These are phyloP conservation scores for Neofusicoccum laricinum DNA, from an alignment of 2,329 filamentous ascomycete genomes.

Conservation along the genomic window DNA sequence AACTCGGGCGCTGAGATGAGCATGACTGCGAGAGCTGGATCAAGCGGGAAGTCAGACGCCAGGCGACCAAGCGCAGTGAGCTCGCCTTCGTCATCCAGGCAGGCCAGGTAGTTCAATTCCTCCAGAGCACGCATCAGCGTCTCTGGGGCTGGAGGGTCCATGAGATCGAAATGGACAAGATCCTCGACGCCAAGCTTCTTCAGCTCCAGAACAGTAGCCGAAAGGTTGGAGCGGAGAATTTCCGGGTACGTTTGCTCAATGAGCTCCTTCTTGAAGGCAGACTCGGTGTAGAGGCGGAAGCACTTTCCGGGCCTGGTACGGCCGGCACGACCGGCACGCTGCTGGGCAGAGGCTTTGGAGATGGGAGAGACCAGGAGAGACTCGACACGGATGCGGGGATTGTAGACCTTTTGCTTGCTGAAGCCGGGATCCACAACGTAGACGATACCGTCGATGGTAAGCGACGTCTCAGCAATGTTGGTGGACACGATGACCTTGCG, in stretches of 20 bases:
- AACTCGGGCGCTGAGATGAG: slow-evolving; percentile 96
- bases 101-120: slow-evolving; percentile 95
- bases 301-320: slow-evolving; percentile 98
- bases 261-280: slow-evolving; percentile 94
- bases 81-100: slow-evolving; percentile 93
- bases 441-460: slow-evolving; percentile 98
- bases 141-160: slow-evolving; percentile 97
- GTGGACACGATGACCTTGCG: slow-evolving; percentile 92
- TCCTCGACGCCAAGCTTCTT: slow-evolving; percentile 97
- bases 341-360: slow-evolving; percentile 94
- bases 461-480: slow-evolving; percentile 95
- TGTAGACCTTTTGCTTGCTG: slow-evolving; percentile 99
- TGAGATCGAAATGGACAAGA: slow-evolving; percentile 95
- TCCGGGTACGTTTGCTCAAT: slow-evolving; percentile 98
- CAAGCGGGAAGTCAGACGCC: slow-evolving; percentile 92
- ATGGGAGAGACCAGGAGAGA: slow-evolving; percentile 97
- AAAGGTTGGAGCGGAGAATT: slow-evolving; percentile 88
- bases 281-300: slow-evolving; percentile 93
- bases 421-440: slow-evolving; percentile 99
- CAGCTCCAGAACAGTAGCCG: slow-evolving; percentile 90
- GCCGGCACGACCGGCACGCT: slow-evolving; percentile 97
- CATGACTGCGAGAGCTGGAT: slow-evolving; percentile 94
- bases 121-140: slow-evolving; percentile 97
- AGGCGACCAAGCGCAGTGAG: slow-evolving; percentile 81
- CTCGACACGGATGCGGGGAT: slow-evolving; percentile 92